Evolutionary conservation across 73 alveolate species (phyloP), one percentile per base, ranked within the genome.

Genomic region (Symbiodinium pilosum): DNA sequence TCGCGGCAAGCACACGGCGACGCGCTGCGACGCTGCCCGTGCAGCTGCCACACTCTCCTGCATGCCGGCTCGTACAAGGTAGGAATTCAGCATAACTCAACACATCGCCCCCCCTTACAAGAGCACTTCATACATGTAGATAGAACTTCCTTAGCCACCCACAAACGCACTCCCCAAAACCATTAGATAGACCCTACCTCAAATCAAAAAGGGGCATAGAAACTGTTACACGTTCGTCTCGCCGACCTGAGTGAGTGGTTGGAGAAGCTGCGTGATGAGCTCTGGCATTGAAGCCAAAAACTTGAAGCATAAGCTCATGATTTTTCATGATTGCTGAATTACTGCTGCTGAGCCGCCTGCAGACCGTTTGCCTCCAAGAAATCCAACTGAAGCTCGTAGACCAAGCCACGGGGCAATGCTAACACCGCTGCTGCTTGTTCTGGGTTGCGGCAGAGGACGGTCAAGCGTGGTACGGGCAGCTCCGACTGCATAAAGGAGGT

Each of bases 391-490:
- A 93, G 73, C 56, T 93, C 99, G 47, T 83, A 73, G 87, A 93
- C 93, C 93, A 93, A 30, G 36, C 92, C 98, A 47, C 77, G 6
- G 44, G 64, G 85, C 51, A 91, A 59, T 86, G 44, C 89, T 88
- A 91, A 43, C 47, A 68, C 97, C 12, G 97, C 97, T 30, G 47
- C 97, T 32, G 89, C 97, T 86, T 91, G 97, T 36, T 30, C 89
- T 39, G 97, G 51, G 21, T 68, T 91, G 89, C 97, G 97, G 88
- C 97, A 91, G 84, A 91, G 97, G 81, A 91, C 97, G 44, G 97
- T 71, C 32, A 91, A 68, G 56, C 89, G 87, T 43, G 88, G 97
- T 52, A 43, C 89, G 32, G 88, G 52, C 24, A 64, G 81, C 81
- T 64, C 81, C 38, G 81, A 64, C 81, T 64, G 81, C 81, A 64